Base-by-base conservation (phyloP, 805 yeast species). In the Cyberlindnera nakhonratchasimensis region DNA sequence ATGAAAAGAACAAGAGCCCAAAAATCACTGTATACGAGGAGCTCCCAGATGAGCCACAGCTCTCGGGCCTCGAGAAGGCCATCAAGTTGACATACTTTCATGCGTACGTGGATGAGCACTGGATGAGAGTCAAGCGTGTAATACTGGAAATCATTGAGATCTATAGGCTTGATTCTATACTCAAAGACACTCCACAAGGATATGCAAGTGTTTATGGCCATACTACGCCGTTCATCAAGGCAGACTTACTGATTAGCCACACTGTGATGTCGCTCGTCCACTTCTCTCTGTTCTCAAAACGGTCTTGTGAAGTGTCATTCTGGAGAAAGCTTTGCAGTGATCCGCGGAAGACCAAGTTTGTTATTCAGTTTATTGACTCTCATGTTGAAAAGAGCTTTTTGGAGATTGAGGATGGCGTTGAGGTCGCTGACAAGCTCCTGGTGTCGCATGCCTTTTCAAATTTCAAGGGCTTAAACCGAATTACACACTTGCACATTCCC, bases 191-290 rank as follows among this genome's bases (percentile, higher is more conserved):
- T 6, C 33, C 34, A 17, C 19, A 29, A 2, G 34, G 23, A 9
- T 37, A 29, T 19, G 4, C 14, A 3, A 3, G 7, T 9, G 28
- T 13, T 5, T 22, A 9, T 22, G 34, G 40, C 10, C 10, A 22
- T 22, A 14, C 5, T 2, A 8, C 29, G 5, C 23, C 10, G 11
- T 29, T 24, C 16, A 5, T 20, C 13, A 26, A 16, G 11, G 39
- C 35, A 6, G 43, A 40, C 18, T 9, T 17, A 13, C 6, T 29
- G 18, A 28, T 40, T 8, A 16, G 26, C 13, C 8, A 22, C 13
- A 22, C 34, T 7, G n/a, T 40, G 20, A 23, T 40, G 30, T 34
- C 39, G 5, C 39, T 40, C 5, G 14, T 40, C 8, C 43, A 40
- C 25, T 40, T 40, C 26, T 20, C 30, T 2, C 12, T 40, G 13